phyloP scores from a whole-genome alignment of 2,329 filamentous ascomycete species.

The Ceratocystis variospora region DNA sequence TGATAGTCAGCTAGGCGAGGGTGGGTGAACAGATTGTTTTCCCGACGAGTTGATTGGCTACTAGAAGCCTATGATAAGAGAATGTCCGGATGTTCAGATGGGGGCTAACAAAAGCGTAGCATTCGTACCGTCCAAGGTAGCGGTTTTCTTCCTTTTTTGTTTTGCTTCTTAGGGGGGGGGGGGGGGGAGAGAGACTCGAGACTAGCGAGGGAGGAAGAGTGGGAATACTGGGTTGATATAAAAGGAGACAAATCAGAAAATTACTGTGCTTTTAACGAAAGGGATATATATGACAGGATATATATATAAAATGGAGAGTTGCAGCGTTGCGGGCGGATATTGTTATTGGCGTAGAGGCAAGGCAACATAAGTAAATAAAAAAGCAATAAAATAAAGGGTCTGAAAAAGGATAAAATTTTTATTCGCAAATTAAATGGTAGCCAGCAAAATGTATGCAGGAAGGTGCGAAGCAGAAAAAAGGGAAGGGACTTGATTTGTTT shows the following conservation, averaged over 20 bases:
- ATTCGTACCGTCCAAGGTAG: not conserved
- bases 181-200: not conserved
- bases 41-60: not conserved
- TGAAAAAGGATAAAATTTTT: not conserved
- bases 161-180: not conserved
- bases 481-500: not conserved
- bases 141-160: not conserved
- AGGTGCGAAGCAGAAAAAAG: constrained; percentile 5
- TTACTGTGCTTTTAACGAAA: not conserved
- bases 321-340: not conserved
- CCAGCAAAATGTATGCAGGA: not conserved
- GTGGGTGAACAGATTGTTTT: not conserved
- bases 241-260: constrained; percentile 4
- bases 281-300: constrained; percentile 5
- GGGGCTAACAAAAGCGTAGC: not conserved
- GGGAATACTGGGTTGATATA: not conserved
- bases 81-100: not conserved
- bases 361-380: not conserved
- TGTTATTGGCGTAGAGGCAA: not conserved
- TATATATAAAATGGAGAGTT: constrained; percentile 4
- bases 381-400: not conserved
- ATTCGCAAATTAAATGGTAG: not conserved
- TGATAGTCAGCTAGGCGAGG: not conserved
- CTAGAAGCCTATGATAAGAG: not conserved
- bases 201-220: not conserved